Conservation (phyloP, 2,329 filamentous ascomycete genomes). For the Stachybotrys chlorohalonatus region DNA sequence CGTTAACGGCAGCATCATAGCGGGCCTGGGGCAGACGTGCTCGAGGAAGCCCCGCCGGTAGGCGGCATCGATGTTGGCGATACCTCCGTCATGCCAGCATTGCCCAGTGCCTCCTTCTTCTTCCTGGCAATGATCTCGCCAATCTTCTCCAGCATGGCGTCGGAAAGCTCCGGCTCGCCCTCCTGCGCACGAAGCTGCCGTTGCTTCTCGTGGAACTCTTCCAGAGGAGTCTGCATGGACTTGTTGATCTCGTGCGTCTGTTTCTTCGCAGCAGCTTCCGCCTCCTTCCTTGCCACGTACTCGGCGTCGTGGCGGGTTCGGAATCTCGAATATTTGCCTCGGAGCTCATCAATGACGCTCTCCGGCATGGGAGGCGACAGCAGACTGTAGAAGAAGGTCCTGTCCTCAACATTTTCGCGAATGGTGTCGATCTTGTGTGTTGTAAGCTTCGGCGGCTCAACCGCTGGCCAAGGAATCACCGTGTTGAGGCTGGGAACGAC, state of each 20-base stretch:
- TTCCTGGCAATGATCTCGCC: constrained; percentile 52
- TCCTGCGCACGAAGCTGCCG: constrained; percentile 39
- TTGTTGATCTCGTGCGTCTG: constrained; percentile 16
- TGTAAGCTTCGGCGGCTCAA: constrained; percentile 35
- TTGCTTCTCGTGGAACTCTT: constrained; percentile 50
- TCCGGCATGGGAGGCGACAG: constrained; percentile 69
- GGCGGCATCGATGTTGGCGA: constrained; percentile 9
- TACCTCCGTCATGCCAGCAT: constrained; percentile 26
- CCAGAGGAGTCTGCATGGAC: constrained; percentile 45
- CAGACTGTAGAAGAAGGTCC: constrained; percentile 71
- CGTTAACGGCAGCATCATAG: constrained; percentile 6
- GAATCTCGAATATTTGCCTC: constrained; percentile 75
- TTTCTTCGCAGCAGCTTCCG: constrained; percentile 42
- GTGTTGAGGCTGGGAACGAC: constrained; percentile 64
- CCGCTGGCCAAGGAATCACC: constrained; percentile 67
- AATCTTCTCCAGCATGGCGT: constrained; percentile 53
- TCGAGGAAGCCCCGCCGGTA: constrained; percentile 1
- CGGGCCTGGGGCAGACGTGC: constrained; percentile 7
- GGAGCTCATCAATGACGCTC: constrained; percentile 74
- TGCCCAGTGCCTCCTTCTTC: constrained; percentile 30
- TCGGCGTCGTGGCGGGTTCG: constrained; percentile 70
- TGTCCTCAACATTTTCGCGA: constrained; percentile 64
- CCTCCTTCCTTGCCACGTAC: constrained; percentile 57
- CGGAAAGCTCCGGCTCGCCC: constrained; percentile 46
- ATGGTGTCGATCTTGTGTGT: constrained; percentile 62